Conservation (phyloP, 768 basidiomycete genomes). For the Crassisporium funariophilum region DNA sequence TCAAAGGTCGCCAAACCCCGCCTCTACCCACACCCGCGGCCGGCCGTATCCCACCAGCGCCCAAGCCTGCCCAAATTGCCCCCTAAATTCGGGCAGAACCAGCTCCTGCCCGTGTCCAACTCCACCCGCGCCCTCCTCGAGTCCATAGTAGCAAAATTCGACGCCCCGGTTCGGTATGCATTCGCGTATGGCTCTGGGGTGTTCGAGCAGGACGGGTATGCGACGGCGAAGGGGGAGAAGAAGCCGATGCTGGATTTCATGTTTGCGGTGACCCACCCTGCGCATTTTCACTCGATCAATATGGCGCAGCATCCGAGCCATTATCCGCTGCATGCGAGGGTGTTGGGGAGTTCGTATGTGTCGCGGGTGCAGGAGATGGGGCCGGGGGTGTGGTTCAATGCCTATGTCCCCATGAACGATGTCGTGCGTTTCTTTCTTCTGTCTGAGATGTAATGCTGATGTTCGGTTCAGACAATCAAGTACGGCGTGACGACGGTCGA, state of each 20-base stretch:
- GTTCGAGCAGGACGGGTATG: conserved; percentile 88
- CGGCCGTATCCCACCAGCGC: conserved; percentile 37
- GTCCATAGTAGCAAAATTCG: conserved; percentile 75
- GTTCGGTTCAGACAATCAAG: conserved; percentile 76
- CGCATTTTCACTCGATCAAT: conserved; percentile 95
- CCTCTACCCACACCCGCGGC: conserved; percentile 51
- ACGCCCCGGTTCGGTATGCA: conserved; percentile 93
- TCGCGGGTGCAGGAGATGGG: conserved; percentile 69
- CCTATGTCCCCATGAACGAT: conserved; percentile 81
- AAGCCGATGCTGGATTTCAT: conserved; percentile 94
- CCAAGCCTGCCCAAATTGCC: conserved; percentile 57
- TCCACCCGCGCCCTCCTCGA: conserved; percentile 81
- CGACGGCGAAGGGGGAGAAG: conserved; percentile 27
- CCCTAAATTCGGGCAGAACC: conserved; percentile 76
- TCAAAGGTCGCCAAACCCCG: conserved; percentile 33
- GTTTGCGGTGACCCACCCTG: conserved; percentile 92
- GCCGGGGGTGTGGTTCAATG: conserved; percentile 97
- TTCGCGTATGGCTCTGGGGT: conserved; percentile 98
- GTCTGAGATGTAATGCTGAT: conserved; percentile 4
- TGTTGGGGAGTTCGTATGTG: conserved; percentile 83
- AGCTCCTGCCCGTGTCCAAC: conserved; percentile 77
- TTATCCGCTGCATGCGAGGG: conserved; percentile 87
- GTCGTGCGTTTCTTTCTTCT: conserved; percentile 57
- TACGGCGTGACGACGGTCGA: conserved; percentile 95
- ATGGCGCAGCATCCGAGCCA: conserved; percentile 90